Evolutionary conservation across 306 rosid species (phyloP), one percentile per base, ranked within the genome.

Genomic region (Quercus bicolor): DNA sequence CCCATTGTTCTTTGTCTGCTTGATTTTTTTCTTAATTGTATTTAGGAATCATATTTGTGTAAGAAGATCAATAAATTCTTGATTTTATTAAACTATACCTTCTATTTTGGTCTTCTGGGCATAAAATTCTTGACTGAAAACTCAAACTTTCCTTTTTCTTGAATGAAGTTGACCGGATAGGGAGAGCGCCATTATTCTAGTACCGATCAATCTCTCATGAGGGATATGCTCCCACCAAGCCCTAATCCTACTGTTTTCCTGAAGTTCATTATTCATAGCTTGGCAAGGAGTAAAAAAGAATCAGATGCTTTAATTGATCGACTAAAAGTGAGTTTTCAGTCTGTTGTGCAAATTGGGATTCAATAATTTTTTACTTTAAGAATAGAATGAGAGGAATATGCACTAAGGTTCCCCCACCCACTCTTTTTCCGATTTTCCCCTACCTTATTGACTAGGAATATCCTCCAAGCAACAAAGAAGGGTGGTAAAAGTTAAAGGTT

Each of bases 11-110:
- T 75, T 62, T 65, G 19, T 55, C 18, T 75, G 37, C 73, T 73
- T 69, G 43, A 26, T 70, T 80, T 77, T 83, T 83, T 61, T 65
- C 61, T 43, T 61, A 29, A 64, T 28, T 29, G 15, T 5, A 48
- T 48, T 60, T 56, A 75, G 56, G 64, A 64, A 64, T 56, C 56
- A 40, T 26, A 24, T 45, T 10, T 56, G 70, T 73, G 77, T 14
- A 53, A 84, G 56, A 72, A n/a, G 71, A 51, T 29, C 16, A 56
- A 80, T 61, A 15, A 21, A 68, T 37, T 65, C 60, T 55, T 43
- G n/a, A 26, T 23, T 10, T n/a, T n/a, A 14, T 29, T 48, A 13
- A 72, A 51, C 20, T 3, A 40, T 61, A 2, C 43, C 65, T 60
- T 29, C n/a, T 15, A 40, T 59, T 79, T 64, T 73, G 57, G 61